phyloP scores from a whole-genome alignment of 805 yeast genomes.

The Hanseniaspora clermontiae region DNA sequence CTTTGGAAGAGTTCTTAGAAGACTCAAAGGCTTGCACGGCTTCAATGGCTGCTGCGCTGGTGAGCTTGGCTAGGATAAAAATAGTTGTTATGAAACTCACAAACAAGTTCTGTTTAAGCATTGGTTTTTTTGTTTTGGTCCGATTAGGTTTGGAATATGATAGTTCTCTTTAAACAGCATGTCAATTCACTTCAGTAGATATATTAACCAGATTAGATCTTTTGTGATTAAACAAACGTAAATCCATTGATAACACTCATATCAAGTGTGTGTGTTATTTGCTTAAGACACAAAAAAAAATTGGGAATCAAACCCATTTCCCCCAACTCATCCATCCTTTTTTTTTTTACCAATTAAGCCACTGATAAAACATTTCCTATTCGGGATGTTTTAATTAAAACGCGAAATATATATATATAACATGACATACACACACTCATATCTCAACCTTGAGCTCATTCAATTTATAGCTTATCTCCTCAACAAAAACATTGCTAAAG shows the following conservation, averaged over 20 bases:
- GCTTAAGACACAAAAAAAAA: too few species aligned
- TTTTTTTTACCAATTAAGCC: too few species aligned
- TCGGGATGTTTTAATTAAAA: neutral
- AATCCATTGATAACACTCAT: too few species aligned
- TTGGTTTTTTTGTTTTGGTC: neutral
- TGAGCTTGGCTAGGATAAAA: neutral
- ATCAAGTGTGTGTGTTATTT: too few species aligned
- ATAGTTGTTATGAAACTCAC: neutral
- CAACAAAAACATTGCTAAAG: constrained; percentile 50
- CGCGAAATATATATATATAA: neutral
- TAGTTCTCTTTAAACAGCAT: too few species aligned
- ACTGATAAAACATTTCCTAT: neutral
- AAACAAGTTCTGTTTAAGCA: neutral
- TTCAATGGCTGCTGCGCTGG: neutral
- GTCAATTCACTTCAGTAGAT: too few species aligned
- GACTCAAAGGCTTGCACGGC: neutral
- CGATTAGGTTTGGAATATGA: neutral
- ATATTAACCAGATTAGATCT: too few species aligned
- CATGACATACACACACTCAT: neutral
- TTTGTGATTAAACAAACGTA: too few species aligned
- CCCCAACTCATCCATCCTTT: too few species aligned
- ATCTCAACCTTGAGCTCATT: constrained; percentile 1
- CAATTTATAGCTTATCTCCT: constrained; percentile 35
- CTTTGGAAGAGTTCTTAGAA: neutral
- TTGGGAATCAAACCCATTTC: too few species aligned